phyloP scores from a whole-genome alignment of 2,329 filamentous ascomycete species.

The Leptographium wingfieldii region DNA sequence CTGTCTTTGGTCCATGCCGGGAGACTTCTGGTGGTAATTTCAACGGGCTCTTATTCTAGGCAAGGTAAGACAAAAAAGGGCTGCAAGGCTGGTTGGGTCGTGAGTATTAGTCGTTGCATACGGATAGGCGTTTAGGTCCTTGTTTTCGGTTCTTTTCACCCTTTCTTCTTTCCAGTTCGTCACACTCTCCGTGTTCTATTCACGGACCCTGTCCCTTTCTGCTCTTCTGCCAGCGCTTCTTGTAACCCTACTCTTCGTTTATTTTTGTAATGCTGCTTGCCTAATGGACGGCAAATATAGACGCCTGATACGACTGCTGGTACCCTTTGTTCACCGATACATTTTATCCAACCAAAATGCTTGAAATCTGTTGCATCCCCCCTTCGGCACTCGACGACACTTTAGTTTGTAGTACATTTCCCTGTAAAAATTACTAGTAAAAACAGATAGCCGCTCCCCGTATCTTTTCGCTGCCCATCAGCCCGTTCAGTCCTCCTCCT shows the following conservation, averaged over 20 bases:
- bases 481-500: conserved; percentile 19
- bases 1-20: background rate
- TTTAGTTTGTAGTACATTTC: background rate
- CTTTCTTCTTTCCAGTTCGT: background rate
- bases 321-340: background rate
- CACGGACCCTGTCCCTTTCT: background rate
- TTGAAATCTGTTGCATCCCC: too few species aligned
- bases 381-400: background rate
- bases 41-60: background rate
- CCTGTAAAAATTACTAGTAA: background rate
- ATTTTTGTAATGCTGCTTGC: background rate
- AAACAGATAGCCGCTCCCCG: background rate
- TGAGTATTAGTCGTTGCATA: background rate
- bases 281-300: background rate
- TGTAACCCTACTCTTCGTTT: background rate
- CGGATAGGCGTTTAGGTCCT: background rate
- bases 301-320: background rate
- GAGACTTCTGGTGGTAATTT: background rate
- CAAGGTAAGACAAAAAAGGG: background rate
- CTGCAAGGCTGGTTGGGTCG: background rate
- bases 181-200: background rate
- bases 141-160: background rate
- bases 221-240: background rate
- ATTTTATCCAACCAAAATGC: too few species aligned
- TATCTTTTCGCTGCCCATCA: background rate